Conservation (phyloP, 1,284 basidiomycete species). For the Spongiforma sp. region DNA sequence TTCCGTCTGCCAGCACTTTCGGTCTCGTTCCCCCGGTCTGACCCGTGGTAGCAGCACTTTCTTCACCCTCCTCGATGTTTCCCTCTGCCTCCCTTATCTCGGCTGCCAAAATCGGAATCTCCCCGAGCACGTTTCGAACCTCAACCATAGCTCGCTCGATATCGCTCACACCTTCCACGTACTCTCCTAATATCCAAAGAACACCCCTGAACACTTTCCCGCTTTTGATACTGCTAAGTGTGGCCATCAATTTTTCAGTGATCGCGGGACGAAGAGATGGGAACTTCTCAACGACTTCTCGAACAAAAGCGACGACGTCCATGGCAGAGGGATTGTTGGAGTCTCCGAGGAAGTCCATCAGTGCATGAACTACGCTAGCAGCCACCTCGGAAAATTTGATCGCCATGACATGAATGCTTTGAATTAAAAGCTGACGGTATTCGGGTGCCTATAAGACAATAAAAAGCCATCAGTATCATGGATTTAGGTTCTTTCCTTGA, state of each 20-base stretch:
- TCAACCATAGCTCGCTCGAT: constrained; percentile 82
- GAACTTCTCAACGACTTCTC: constrained; percentile 99
- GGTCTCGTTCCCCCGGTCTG: constrained; percentile 51
- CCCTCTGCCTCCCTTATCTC: constrained; percentile 82
- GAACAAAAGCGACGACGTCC: constrained; percentile 96
- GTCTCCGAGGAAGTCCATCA: constrained; percentile 99
- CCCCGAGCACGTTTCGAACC: constrained; percentile 89
- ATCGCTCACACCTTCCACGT: constrained; percentile 70
- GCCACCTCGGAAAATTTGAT: constrained; percentile 99
- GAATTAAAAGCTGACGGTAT: constrained; percentile 96
- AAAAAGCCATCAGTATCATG: neutral
- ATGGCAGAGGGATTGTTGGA: constrained; percentile 95
- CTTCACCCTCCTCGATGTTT: constrained; percentile 43
- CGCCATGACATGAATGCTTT: constrained; percentile 96
- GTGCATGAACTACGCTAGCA: constrained; percentile 93
- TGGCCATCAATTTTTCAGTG: constrained; percentile 85
- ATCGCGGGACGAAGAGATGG: constrained; percentile 86
- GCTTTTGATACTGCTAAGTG: constrained; percentile 91
- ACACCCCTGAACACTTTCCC: constrained; percentile 98
- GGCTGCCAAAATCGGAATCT: constrained; percentile 94
- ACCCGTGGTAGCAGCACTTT: constrained; percentile 43
- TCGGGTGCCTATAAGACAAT: constrained; percentile 73
- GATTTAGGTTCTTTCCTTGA: no score
- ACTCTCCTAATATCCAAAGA: constrained; percentile 99
- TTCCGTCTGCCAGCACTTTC: constrained; percentile 92